phyloP scores from a whole-genome alignment of 2,329 filamentous ascomycete genomes.

The Acrodontium crateriforme region DNA sequence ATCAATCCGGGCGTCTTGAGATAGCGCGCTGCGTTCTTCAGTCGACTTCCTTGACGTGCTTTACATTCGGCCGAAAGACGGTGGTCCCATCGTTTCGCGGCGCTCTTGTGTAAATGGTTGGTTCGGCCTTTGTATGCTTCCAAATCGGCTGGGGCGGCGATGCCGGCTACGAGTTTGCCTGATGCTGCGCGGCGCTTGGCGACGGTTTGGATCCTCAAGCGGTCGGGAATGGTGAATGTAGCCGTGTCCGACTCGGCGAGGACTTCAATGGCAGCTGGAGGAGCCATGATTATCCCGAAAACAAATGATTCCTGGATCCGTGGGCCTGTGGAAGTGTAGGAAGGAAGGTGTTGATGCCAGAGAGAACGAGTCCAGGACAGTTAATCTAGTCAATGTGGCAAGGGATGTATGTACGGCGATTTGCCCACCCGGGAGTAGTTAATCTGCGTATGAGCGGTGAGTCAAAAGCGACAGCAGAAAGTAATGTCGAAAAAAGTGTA shows the following conservation, averaged over 20 bases:
- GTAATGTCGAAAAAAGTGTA: no score
- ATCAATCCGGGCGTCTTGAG: conserved; percentile 74
- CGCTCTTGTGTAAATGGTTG: conserved; percentile 50
- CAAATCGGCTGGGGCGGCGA: conserved; percentile 64
- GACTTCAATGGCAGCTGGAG: conserved; percentile 26
- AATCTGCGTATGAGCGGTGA: no score
- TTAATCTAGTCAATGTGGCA: no score
- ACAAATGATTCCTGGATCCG: no score
- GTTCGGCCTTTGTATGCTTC: conserved; percentile 65
- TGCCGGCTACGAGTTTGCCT: conserved; percentile 58
- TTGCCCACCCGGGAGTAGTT: no score
- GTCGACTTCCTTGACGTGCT: conserved; percentile 39
- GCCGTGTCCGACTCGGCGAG: conserved; percentile 34
- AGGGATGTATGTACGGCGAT: no score
- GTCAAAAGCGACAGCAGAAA: no score
- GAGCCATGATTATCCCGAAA: conserved; percentile 18
- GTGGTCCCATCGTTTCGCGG: conserved; percentile 68
- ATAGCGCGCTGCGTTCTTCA: conserved; percentile 70
- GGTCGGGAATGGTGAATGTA: conserved; percentile 31
- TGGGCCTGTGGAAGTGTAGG: no score
- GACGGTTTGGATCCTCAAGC: conserved; percentile 53
- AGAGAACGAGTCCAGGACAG: no score
- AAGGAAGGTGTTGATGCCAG: no score
- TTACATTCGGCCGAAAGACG: conserved; percentile 39
- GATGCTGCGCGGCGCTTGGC: conserved; percentile 53